Conservation (phyloP, 176 grass and related monocot genomes). For the Triticum aestivum region IWGSC_CS_RefSeq_v2.1 NC_057814.1:519033673-519034172, state of each 20-base stretch:
- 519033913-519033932: conserved; percentile 54
- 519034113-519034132: conserved; percentile 52
- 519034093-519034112: conserved; percentile 66
- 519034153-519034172: conserved; percentile 78
- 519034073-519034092: conserved; percentile 88
- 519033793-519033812: not conserved
- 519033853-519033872: conserved; percentile 80
- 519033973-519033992: conserved; percentile 60
- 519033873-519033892: conserved; percentile 77
- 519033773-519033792: not conserved
- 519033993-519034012: conserved; percentile 38
- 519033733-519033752: not conserved
- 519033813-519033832: not conserved
- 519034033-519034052: not conserved
- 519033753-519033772: conserved; percentile 25
- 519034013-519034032: not conserved
- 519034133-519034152: conserved; percentile 47
- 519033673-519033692: not conserved
- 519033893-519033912: conserved; percentile 48
- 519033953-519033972: conserved; percentile 70
- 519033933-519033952: conserved; percentile 86
- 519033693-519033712: not conserved
- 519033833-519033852: conserved; percentile 67
- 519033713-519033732: conserved; percentile 11
- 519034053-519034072: conserved; percentile 81